phyloP scores from a whole-genome alignment of 2,329 filamentous ascomycete species.

The Botrytis galanthina region DNA sequence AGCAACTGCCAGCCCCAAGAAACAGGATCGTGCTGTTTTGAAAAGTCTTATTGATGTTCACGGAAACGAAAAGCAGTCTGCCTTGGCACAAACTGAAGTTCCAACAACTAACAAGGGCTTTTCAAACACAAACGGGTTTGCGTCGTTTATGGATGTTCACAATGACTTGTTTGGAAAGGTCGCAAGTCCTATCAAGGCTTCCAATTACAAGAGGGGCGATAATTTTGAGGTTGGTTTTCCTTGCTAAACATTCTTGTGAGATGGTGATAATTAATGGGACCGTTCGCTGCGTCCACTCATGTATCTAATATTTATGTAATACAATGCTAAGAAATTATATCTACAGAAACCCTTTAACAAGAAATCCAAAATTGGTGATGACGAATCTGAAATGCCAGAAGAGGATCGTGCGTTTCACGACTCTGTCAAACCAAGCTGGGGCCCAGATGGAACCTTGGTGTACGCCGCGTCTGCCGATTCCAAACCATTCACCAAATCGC shows the following conservation, averaged over 20 bases:
- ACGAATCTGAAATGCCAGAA: constrained; percentile 59
- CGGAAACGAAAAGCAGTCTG: constrained; percentile 43
- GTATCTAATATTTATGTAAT: constrained; percentile 39
- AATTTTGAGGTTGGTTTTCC: constrained; percentile 86
- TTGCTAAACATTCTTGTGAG: constrained; percentile 34
- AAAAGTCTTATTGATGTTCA: constrained; percentile 46
- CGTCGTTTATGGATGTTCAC: constrained; percentile 92
- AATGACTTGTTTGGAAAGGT: constrained; percentile 84
- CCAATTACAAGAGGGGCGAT: constrained; percentile 57
- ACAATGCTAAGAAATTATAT: constrained; percentile 48
- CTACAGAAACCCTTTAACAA: constrained; percentile 84
- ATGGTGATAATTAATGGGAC: constrained; percentile 30
- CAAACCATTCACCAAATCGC: constrained; percentile 35
- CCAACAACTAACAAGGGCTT: constrained; percentile 36
- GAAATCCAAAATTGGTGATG: constrained; percentile 65
- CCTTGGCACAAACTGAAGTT: constrained; percentile 50
- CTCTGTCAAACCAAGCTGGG: constrained; percentile 77
- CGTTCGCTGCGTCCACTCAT: constrained; percentile 38
- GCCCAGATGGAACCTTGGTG: constrained; percentile 69
- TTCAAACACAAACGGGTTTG: constrained; percentile 61
- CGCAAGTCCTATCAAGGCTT: constrained; percentile 55
- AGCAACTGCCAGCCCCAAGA: constrained; percentile 89
- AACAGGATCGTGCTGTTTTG: constrained; percentile 79
- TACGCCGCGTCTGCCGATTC: constrained; percentile 52
- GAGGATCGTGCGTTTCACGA: constrained; percentile 67